phyloP scores from a whole-genome alignment of 108 stramenopile genomes.

The Skeletonema costatum region DNA sequence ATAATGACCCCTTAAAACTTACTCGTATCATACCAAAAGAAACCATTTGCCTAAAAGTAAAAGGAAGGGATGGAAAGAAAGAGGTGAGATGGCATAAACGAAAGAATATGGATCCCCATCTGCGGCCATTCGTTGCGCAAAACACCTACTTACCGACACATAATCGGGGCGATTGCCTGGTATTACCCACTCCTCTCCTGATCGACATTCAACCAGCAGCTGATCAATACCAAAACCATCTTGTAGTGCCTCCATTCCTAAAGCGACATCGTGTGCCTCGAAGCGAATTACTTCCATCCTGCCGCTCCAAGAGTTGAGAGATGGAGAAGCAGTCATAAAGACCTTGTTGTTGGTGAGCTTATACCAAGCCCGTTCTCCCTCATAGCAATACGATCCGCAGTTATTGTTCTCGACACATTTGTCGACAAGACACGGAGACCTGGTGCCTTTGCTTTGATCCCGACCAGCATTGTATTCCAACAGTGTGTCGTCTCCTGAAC shows the following conservation, averaged over 20 bases:
- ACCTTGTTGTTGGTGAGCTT: constrained; percentile 36
- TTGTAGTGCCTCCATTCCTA: constrained; percentile 41
- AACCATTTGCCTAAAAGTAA: constrained; percentile 2
- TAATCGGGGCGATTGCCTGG: neutral
- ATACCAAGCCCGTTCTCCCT: neutral
- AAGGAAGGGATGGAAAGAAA: too few relatives aligned
- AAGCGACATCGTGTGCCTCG: constrained; percentile 37
- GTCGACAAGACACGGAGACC: constrained; percentile 17
- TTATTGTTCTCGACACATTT: constrained; percentile 8
- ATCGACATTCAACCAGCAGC: constrained; percentile 41
- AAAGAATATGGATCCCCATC: too few relatives aligned
- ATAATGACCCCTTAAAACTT: too few relatives aligned
- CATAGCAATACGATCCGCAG: constrained; percentile 6
- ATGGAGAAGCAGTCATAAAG: constrained; percentile 23
- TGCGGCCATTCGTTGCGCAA: too few relatives aligned
- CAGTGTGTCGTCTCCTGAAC: constrained; percentile 9
- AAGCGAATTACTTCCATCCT: constrained; percentile 40
- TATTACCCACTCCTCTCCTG: constrained; percentile 21
- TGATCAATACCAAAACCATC: constrained; percentile 51
- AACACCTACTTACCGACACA: neutral
- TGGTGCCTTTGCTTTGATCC: neutral
- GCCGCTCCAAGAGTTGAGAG: constrained; percentile 40
- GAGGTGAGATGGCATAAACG: too few relatives aligned
- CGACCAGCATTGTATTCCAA: constrained; percentile 44
- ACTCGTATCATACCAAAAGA: constrained; percentile 50